A percentile compares a stretch with the other conserved stretches of the same genome.
phyloP scores from a whole-genome alignment of 768 basidiomycete species.

The Phylloporus arenicola region DNA sequence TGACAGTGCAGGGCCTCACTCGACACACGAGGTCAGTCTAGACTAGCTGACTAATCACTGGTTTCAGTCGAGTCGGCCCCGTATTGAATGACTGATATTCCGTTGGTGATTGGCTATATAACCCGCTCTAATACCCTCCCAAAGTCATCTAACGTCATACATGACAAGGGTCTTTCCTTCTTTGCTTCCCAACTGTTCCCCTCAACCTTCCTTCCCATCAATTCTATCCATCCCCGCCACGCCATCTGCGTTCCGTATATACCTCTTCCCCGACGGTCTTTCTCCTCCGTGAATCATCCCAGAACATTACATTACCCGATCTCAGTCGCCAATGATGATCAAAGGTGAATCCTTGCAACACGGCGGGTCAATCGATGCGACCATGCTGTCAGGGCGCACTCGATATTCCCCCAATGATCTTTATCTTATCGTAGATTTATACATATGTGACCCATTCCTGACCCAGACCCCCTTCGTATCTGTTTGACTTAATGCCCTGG shows the following conservation, averaged over 20 bases:
- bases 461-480: not conserved
- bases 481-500: not conserved
- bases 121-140: too few species aligned
- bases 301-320: not conserved
- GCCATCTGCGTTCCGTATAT: constrained; percentile 3
- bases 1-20: constrained; percentile 13
- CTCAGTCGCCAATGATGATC: constrained; percentile 4
- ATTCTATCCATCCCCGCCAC: not conserved
- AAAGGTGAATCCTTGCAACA: constrained; percentile 1
- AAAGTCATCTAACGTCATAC: not conserved
- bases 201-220: constrained; percentile 10
- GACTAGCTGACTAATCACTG: not conserved
- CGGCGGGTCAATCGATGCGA: not conserved
- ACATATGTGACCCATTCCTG: not conserved
- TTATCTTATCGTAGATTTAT: constrained; percentile 5
- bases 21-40: constrained; percentile 11
- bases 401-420: not conserved
- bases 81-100: too few species aligned
- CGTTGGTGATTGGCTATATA: too few species aligned
- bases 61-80: too few species aligned
- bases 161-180: constrained; percentile 6
- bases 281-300: constrained; percentile 2
- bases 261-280: not conserved
- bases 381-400: not conserved
- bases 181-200: constrained; percentile 1